phyloP scores from a whole-genome alignment of 495 filamentous ascomycete species.

The Hyaloscypha hepaticicola region DNA sequence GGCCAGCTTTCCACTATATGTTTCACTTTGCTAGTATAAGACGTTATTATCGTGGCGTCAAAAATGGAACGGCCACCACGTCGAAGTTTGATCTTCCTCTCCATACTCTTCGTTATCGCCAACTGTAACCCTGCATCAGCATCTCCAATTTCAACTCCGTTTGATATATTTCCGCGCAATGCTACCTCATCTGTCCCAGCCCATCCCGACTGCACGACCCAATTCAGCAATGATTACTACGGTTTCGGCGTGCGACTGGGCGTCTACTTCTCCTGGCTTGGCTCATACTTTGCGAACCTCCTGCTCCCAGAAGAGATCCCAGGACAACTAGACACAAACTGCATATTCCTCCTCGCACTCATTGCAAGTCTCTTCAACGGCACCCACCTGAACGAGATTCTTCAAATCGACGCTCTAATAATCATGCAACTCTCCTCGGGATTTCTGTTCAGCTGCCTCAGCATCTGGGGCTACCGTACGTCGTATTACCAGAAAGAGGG shows the following conservation, averaged over 20 bases:
- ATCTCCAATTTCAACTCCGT: background rate
- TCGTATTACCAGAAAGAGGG: slow-evolving; percentile 28
- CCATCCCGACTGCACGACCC: slow-evolving; percentile 32
- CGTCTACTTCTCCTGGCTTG: slow-evolving; percentile 35
- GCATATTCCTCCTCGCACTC: slow-evolving; percentile 33
- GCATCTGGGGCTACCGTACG: slow-evolving; percentile 34
- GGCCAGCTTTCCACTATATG: no score
- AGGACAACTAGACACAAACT: slow-evolving; percentile 28
- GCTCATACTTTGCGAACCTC: slow-evolving; percentile 30
- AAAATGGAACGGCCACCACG: no score
- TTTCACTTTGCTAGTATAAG: no score
- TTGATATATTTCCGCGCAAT: slow-evolving; percentile 1
- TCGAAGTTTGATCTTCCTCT: no score
- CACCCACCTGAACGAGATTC: slow-evolving; percentile 17
- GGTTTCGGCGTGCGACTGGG: slow-evolving; percentile 34
- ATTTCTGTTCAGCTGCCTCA: slow-evolving; percentile 31
- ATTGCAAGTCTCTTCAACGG: slow-evolving; percentile 31
- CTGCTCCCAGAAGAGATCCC: slow-evolving; percentile 31
- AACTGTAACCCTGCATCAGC: no score
- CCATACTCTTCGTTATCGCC: no score
- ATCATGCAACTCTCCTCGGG: slow-evolving; percentile 35
- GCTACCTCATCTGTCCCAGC: slow-evolving; percentile 26
- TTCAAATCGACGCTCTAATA: slow-evolving; percentile 30
- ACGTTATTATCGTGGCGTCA: no score
- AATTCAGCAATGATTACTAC: slow-evolving; percentile 31